A percentile compares a stretch with the other conserved stretches of the same genome.
Evolutionary conservation across 163 green algal genomes (phyloP).

Genomic region (Scenedesmus sp.): DNA sequence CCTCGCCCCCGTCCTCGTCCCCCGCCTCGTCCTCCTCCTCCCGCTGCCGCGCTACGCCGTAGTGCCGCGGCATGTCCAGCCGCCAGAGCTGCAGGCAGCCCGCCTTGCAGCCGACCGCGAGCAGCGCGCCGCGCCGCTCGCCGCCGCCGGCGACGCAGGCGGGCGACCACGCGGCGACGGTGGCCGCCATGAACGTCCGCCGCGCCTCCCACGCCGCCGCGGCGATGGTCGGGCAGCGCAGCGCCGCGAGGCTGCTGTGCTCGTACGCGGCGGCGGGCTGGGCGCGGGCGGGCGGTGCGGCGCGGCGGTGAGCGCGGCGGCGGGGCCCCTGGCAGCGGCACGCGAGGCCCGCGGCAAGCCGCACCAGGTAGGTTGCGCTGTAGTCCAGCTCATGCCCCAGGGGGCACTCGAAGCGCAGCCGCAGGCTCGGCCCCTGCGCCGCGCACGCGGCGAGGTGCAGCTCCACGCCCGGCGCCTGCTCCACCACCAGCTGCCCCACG

Average conservation of each 20-base stretch:
- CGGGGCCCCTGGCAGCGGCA: background rate
- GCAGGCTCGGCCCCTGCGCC: background rate
- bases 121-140: constrained; percentile 11
- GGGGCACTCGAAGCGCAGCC: background rate
- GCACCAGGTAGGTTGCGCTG: background rate
- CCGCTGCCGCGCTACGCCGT: constrained; percentile 26
- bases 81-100: constrained; percentile 37
- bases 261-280: constrained; percentile 18
- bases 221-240: constrained; percentile 4
- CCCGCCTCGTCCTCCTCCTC: constrained; percentile 13
- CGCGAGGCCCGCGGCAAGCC: background rate
- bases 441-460: background rate
- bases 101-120: constrained; percentile 16
- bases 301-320: background rate
- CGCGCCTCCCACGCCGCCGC: constrained; percentile 20
- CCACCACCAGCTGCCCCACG: too few relatives aligned
- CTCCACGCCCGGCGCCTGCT: background rate
- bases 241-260: background rate
- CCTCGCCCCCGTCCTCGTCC: background rate
- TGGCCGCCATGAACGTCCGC: constrained; percentile 31
- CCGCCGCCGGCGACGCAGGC: background rate
- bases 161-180: constrained; percentile 32
- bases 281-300: too few relatives aligned
- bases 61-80: constrained; percentile 4
- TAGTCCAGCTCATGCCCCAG: background rate